These are phyloP conservation scores for Trametes meyenii DNA, from an alignment of 768 basidiomycete genomes.

Conservation along the genomic window DNA sequence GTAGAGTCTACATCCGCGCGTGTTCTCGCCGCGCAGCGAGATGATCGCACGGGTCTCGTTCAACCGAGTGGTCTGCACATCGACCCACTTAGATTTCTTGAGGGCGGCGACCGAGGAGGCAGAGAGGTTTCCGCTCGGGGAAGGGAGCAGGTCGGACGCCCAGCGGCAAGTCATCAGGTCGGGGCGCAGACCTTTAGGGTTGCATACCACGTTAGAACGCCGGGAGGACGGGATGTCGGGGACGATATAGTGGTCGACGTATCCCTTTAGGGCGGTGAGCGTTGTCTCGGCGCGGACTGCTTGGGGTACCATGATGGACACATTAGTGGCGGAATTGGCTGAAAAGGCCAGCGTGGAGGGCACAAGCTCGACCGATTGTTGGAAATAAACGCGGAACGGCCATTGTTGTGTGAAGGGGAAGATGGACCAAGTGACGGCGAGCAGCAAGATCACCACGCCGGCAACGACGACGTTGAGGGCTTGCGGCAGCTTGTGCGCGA, in stretches of 20 bases:
- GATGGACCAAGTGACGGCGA: constrained; percentile 35
- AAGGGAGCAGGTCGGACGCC: constrained; percentile 44
- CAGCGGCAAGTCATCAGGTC: constrained; percentile 55
- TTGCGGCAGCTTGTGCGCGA: constrained; percentile 54
- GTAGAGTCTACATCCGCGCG: constrained; percentile 63
- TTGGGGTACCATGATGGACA: neutral
- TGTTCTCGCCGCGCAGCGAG: constrained; percentile 56
- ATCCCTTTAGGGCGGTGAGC: constrained; percentile 48
- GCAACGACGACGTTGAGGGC: constrained; percentile 41
- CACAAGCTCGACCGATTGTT: constrained; percentile 55
- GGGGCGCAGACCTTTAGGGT: constrained; percentile 25
- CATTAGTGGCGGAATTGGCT: neutral
- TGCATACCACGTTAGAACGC: constrained; percentile 37
- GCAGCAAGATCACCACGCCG: constrained; percentile 44
- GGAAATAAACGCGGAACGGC: constrained; percentile 75
- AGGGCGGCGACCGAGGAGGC: neutral
- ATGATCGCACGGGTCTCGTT: constrained; percentile 51
- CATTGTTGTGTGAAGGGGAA: constrained; percentile 64
- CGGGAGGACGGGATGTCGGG: constrained; percentile 55
- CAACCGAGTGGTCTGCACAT: constrained; percentile 43
- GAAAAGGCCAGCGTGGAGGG: neutral
- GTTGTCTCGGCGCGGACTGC: constrained; percentile 43
- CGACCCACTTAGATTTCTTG: constrained; percentile 43
- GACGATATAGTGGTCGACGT: constrained; percentile 47
- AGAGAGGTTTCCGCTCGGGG: constrained; percentile 36